Evolutionary conservation across 2,329 filamentous ascomycete species (phyloP).

Genomic region (Monascus ruber): DNA sequence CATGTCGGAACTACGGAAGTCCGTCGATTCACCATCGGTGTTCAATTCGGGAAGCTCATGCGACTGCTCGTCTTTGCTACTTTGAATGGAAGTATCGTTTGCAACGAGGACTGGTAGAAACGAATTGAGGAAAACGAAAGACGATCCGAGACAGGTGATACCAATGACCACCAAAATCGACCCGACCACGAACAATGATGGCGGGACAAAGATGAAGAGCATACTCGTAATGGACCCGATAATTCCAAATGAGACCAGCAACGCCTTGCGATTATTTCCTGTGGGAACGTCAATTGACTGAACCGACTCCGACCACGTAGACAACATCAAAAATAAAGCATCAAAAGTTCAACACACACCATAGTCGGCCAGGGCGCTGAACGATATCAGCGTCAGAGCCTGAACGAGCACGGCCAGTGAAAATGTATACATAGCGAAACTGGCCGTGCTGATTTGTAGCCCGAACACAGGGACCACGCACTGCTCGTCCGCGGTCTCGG

Average conservation of each 20-base stretch:
- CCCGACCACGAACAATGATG: slow-evolving; percentile 64
- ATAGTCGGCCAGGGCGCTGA: slow-evolving; percentile 57
- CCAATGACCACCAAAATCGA: slow-evolving; percentile 72
- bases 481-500: slow-evolving; percentile 12
- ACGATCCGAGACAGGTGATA: slow-evolving; percentile 81
- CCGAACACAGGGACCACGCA: slow-evolving; percentile 23
- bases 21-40: slow-evolving; percentile 6
- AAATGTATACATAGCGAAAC: slow-evolving; percentile 55
- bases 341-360: slow-evolving; percentile 43
- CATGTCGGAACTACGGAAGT: slow-evolving; percentile 3
- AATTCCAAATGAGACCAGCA: slow-evolving; percentile 70
- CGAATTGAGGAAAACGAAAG: slow-evolving; percentile 83
- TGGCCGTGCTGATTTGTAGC: slow-evolving; percentile 24
- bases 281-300: neutral
- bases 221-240: slow-evolving; percentile 70
- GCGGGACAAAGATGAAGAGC: slow-evolving; percentile 68
- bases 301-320: neutral
- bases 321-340: neutral
- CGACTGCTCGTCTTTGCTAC: slow-evolving; percentile 8
- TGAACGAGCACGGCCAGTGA: slow-evolving; percentile 78
- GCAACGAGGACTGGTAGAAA: slow-evolving; percentile 80
- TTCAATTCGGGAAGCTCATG: slow-evolving; percentile 16
- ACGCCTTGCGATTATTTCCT: slow-evolving; percentile 57
- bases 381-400: slow-evolving; percentile 71
- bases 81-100: slow-evolving; percentile 52